Base-by-base conservation (phyloP, 139 green algal species). In the Picochlorum sp. region DNA sequence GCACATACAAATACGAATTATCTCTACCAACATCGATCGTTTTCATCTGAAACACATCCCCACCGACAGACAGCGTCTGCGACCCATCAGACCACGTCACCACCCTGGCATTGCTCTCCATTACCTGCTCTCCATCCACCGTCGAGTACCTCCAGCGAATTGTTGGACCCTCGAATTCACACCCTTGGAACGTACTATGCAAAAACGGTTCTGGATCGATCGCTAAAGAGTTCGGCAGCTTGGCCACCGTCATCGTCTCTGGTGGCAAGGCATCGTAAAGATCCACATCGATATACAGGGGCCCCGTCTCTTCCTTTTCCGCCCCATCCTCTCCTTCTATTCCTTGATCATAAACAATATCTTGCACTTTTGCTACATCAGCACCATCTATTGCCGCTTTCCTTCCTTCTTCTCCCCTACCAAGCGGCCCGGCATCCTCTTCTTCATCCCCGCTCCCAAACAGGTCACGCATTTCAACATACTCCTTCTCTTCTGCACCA, bases 21-120 rank as follows among this genome's bases (percentile, higher is more conserved):
- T 84, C 78, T 10, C 57, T 26, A 8, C 40, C 53, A 16, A 81
- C 73, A 64, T 86, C 74, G 20, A 77, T 65, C 33, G 81, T 66
- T 20, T 55, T 58, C 4, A 88, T 63, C 18, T 90, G 78, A 39
- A 93, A 60, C 33, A 86, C 77, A 65, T 93, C 85, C 9, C 87
- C 70, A 0, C 85, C 85, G 47, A 93, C 31, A 59, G 83, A 24
- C 40, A 93, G 76, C 64, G 82, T 69, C 67, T 78, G 41, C 40
- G 47, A 73, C 59, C 85, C 85, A 35, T 93, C 85, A 3, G 73
- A 82, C 85, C 85, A 93, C 24, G 76, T 67, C 30, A 91, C 78
- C 45, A 88, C 79, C 22, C 84, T 73, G 3, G 85, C 77, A 53
- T 93, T 93, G 71, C 74, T 87, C 63, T 91, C 67, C 5, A 25